Evolutionary conservation across 1,284 basidiomycete genomes (phyloP), one percentile per base, ranked within the genome.

Genomic region (Cryptococcus wingfieldii): DNA sequence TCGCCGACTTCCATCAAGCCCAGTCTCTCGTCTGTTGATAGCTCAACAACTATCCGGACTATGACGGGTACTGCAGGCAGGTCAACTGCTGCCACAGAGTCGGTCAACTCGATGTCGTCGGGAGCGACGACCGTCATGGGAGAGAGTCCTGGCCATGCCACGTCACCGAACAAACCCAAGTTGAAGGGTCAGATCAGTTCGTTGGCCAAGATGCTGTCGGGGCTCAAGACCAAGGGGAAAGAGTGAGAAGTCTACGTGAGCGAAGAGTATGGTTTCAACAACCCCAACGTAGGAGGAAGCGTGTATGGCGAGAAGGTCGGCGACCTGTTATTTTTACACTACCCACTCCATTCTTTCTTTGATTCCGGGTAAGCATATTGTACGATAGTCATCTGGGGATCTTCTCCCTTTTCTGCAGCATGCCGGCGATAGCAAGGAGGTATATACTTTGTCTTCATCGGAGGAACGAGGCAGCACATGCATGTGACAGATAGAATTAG

Each of bases 151-250:
- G 34, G 14, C 23, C 50, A 47, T 3, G 52, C 18, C 8, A 57
- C 43, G 37, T 60, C 65, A 37, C 71, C 71, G 6, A 69, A 71
- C 56, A 70, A 70, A 50, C 70, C 74, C 16, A 76, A 76, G 59
- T 56, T 73, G 54, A 73, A 75, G 59, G 70, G 71, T n/a, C 75
- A 77, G 58, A 75, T 75, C 14, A 58, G 58, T 56, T 68, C 67
- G 38, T 58, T 77, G 16, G 72, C 73, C 23, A 77, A 75, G 68
- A 77, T 77, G 74, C 61, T 77, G 31, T 69, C 67, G 28, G 72
- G 75, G 16, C 62, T 77, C 42, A 77, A 77, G 69, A 70, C 72
- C 25, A 72, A 71, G 55, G 69, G 68, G 37, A 66, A 66, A 54
- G 66, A 71, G 39, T 60, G 56, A 38, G 23, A 42, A 23, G 10